Conservation (phyloP, 257 asterid genomes). For the Fraxinus cuspidata region DNA sequence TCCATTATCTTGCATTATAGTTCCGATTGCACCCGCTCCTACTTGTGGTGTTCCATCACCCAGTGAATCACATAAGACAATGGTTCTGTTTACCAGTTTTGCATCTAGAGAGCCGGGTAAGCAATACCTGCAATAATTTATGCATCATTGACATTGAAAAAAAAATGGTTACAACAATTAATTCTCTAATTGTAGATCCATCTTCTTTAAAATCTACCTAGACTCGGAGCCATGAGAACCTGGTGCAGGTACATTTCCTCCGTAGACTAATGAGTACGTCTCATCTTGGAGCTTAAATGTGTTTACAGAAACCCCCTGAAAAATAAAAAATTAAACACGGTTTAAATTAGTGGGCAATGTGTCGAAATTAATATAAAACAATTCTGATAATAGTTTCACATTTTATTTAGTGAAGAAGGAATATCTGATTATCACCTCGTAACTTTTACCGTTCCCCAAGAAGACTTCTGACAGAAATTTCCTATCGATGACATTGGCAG, state of each 20-base stretch:
- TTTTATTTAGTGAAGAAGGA: constrained; percentile 9
- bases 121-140: constrained; percentile 40
- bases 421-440: constrained; percentile 18
- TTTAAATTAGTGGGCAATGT: neutral
- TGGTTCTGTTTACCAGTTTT: constrained; percentile 38
- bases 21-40: constrained; percentile 47
- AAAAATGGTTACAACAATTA: too few relatives aligned
- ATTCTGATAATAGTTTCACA: constrained; percentile 9
- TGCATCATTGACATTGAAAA: neutral
- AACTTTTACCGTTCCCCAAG: neutral
- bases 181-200: too few relatives aligned
- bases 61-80: constrained; percentile 51
- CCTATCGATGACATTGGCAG: constrained; percentile 46
- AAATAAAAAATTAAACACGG: neutral
- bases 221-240: constrained; percentile 36
- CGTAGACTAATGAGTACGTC: constrained; percentile 38
- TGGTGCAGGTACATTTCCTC: constrained; percentile 38
- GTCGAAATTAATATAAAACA: neutral
- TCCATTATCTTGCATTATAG: constrained; percentile 36
- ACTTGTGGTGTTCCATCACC: constrained; percentile 24
- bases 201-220: constrained; percentile 30
- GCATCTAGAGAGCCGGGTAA: constrained; percentile 37
- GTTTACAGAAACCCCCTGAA: constrained; percentile 38
- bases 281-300: constrained; percentile 21
- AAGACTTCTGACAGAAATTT: constrained; percentile 30